Percentiles rank a stretch among this genome's conserved stretches.
These are phyloP conservation scores for Coemansia sp. DNA, from an alignment of 192 early-diverging fungal genomes.

Conservation along the genomic window DNA sequence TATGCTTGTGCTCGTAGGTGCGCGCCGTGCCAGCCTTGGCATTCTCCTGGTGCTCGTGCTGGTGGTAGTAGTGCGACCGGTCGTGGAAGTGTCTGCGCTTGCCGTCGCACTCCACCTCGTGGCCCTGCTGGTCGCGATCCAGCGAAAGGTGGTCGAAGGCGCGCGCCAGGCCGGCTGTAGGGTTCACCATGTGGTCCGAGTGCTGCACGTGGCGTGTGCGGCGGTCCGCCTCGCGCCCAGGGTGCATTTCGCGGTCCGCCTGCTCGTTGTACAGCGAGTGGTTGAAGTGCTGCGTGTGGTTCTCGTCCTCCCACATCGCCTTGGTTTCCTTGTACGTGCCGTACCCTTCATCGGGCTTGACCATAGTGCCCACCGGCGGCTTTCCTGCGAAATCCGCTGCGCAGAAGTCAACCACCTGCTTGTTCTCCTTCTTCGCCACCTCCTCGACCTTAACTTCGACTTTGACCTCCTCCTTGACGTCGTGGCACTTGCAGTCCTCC, in stretches of 20 bases:
- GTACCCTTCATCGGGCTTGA: constrained; percentile 56
- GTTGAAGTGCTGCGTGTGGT: constrained; percentile 57
- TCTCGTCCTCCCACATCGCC: constrained; percentile 58
- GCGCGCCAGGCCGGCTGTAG: constrained; percentile 49
- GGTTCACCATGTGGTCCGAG: constrained; percentile 56
- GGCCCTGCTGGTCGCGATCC: constrained; percentile 55
- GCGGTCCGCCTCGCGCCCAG: constrained; percentile 42
- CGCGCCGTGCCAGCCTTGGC: constrained; percentile 51
- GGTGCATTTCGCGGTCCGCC: constrained; percentile 50
- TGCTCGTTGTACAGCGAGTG: constrained; percentile 60
- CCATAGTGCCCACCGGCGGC: constrained; percentile 47
- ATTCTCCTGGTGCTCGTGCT: constrained; percentile 60
- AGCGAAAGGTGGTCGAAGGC: constrained; percentile 56
- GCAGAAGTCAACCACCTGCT: constrained; percentile 47
- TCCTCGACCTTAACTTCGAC: constrained; percentile 49
- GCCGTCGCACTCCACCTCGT: constrained; percentile 53
- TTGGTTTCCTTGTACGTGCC: constrained; percentile 58
- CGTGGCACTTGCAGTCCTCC: constrained; percentile 31
- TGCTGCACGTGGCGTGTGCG: constrained; percentile 56
- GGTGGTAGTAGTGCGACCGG: constrained; percentile 59
- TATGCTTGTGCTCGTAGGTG: constrained; percentile 59
- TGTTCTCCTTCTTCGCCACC: constrained; percentile 36
- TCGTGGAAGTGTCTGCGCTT: constrained; percentile 54
- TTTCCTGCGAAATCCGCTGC: constrained; percentile 44
- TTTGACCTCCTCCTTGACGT: constrained; percentile 50